Percentiles rank a stretch among this genome's conserved stretches.
phyloP scores from a whole-genome alignment of 441 rosid species.

The Gossypium schwendimanii region DNA sequence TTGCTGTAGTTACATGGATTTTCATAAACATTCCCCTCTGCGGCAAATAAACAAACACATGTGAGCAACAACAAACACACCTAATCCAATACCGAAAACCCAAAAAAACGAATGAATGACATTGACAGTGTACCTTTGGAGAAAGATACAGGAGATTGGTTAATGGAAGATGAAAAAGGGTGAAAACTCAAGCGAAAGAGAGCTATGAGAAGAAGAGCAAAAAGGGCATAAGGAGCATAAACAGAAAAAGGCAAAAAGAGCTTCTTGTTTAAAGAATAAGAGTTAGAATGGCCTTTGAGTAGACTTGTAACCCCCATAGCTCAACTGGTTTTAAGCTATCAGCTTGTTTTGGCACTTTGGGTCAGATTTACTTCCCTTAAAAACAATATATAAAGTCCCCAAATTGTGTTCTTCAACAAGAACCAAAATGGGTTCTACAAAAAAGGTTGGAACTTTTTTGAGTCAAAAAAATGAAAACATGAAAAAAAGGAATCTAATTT shows the following conservation, averaged over 20 bases:
- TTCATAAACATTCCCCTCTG: conserved; percentile 27
- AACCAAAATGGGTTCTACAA: too few species aligned
- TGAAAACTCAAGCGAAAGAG: neutral
- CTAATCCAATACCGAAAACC: neutral
- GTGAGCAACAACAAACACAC: neutral
- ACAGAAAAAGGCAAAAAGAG: neutral
- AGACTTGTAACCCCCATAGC: neutral
- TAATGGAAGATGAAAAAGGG: neutral
- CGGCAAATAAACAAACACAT: conserved; percentile 24
- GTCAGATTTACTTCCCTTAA: too few species aligned
- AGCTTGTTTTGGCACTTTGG: too few species aligned
- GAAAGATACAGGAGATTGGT: neutral
- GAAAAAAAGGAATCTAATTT: too few species aligned
- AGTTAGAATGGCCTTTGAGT: neutral
- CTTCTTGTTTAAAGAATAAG: neutral
- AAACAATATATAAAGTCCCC: too few species aligned
- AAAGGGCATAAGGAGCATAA: neutral
- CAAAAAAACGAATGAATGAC: too few species aligned
- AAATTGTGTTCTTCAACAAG: too few species aligned
- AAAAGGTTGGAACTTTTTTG: too few species aligned
- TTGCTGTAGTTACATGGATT: conserved; percentile 54
- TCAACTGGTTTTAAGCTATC: neutral
- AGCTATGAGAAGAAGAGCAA: neutral
- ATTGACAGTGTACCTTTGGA: neutral
- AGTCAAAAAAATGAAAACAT: too few species aligned